phyloP scores from a whole-genome alignment of 2,329 filamentous ascomycete species.

The Microascus cirrosus region DNA sequence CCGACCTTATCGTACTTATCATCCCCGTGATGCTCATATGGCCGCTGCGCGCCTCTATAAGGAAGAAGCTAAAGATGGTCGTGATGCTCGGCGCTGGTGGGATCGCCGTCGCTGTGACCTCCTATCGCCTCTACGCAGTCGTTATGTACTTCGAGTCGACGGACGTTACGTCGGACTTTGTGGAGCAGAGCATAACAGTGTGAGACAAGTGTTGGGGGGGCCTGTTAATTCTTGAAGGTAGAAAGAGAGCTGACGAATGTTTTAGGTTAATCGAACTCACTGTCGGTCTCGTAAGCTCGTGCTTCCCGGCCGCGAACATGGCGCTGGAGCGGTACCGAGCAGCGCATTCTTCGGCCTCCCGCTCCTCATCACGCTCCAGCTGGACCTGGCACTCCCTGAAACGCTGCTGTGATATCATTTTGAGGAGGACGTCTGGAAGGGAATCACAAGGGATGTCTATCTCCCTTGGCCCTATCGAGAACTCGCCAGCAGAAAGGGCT shows the following conservation, averaged over 20 bases:
- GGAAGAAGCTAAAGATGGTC: conserved; percentile 20
- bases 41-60: conserved; percentile 14
- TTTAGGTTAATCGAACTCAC: neutral
- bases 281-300: neutral
- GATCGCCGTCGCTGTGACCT: conserved; percentile 15
- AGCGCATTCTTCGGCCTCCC: no score
- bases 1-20: conserved; percentile 20
- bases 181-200: neutral
- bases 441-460: no score
- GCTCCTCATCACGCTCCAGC: no score
- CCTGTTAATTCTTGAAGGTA: neutral
- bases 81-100: conserved; percentile 18
- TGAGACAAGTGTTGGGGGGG: neutral
- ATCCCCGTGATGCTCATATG: conserved; percentile 20
- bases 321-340: neutral
- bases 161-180: neutral
- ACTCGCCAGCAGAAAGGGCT: no score
- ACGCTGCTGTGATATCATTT: no score
- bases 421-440: no score
- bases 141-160: neutral
- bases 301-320: neutral
- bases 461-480: no score
- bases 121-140: conserved; percentile 10
- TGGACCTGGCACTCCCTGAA: no score
- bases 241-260: neutral